Conservation (phyloP, 176 grass and related monocot species). For the Neostapfia colusana region DNA sequence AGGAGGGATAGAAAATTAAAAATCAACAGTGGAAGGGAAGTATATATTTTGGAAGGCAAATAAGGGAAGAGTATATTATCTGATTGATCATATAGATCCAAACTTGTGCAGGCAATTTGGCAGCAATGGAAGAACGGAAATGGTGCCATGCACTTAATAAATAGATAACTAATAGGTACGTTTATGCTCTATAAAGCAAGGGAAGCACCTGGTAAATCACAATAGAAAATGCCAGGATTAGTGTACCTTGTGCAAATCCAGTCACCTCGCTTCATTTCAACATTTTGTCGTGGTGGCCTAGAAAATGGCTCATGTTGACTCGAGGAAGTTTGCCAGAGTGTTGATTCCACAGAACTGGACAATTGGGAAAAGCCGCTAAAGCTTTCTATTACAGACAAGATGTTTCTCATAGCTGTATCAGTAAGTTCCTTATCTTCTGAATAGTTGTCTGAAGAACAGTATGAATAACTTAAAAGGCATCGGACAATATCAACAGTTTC, state of each 20-base stretch:
- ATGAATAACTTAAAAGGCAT: slow-evolving; percentile 79
- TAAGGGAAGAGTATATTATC: too few relatives aligned
- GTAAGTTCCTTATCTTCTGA: slow-evolving; percentile 53
- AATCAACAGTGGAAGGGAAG: too few relatives aligned
- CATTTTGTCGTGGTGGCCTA: slow-evolving; percentile 56
- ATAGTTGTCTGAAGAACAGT: slow-evolving; percentile 37
- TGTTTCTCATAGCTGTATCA: slow-evolving; percentile 61
- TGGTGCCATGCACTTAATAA: neutral
- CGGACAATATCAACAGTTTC: slow-evolving; percentile 78
- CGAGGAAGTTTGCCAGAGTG: slow-evolving; percentile 11
- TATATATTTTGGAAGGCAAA: too few relatives aligned
- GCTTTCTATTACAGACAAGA: slow-evolving; percentile 68
- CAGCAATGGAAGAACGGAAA: slow-evolving; percentile 19
- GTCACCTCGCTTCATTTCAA: slow-evolving; percentile 87
- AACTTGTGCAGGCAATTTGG: slow-evolving; percentile 18
- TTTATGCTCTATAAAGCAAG: neutral
- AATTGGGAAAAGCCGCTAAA: slow-evolving; percentile 27
- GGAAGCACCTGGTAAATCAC: neutral
- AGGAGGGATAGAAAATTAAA: too few relatives aligned
- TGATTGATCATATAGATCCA: neutral
- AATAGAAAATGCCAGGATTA: slow-evolving; percentile 7
- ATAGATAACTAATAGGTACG: neutral
- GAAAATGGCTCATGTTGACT: slow-evolving; percentile 48
- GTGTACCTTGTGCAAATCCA: slow-evolving; percentile 88
- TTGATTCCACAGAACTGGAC: slow-evolving; percentile 43